Evolutionary conservation across 768 basidiomycete genomes (phyloP), one percentile per base, ranked within the genome.

Genomic region (Mycena haematopus): DNA sequence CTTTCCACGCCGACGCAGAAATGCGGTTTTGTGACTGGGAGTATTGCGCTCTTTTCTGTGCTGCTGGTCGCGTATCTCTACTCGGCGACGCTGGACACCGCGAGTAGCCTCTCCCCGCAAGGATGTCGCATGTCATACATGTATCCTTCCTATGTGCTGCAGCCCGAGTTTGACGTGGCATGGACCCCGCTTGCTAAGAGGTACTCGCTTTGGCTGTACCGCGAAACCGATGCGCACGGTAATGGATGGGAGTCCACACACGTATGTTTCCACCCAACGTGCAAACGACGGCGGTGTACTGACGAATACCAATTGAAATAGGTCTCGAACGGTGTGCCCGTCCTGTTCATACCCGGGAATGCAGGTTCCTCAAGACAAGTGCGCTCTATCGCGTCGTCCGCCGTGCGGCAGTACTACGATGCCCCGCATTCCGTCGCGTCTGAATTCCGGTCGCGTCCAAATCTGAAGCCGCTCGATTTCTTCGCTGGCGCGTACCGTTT

Each of bases 121-220:
- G 93, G 92, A 85, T 98, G 95, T 76, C 86, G 90, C 38, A 98
- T 98, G 95, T 94, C 93, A 55, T 95, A 87, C 82, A 97, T 96
- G 95, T 91, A 86, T 3, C 96, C 96, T 3, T 91, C 91, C 0
- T 99, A 99, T 74, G 74, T 93, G 19, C 81, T 86, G 35, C 88
- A 96, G 67, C 71, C 81, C 9, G 81, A 79, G 38, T 89, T 95
- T 68, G 82, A 93, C 69, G 66, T 76, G 17, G 77, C 84, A 3
- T 90, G 91, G 88, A 89, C 90, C 24, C 86, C 87, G 3, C 79
- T 96, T 13, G 87, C 88, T 5, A 75, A 71, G 33, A 82, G 93
- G 54, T 97, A 97, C 74, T 87, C 86, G 6, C 82, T 99, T n/a
- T 94, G 86, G 82, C 78, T 98, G 31, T 99, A 99, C 73, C 85